Evolutionary conservation across 1,284 basidiomycete genomes (phyloP), one percentile per base, ranked within the genome.

Genomic region (Erythrobasidium hasegawianum): DNA sequence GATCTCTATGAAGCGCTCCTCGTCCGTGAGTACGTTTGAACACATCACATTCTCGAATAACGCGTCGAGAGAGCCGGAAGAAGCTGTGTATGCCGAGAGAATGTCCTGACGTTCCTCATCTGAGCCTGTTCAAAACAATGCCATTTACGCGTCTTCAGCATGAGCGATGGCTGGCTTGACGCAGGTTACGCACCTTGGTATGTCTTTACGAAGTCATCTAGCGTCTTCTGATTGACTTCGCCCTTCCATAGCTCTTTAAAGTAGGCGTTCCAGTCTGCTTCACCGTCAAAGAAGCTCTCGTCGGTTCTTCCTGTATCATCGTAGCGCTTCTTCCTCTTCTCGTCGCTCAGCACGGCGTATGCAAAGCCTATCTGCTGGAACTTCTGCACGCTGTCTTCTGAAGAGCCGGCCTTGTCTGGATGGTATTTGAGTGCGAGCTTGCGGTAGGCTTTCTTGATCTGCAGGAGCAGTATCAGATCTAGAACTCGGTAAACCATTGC

Each of bases 291-390:
- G 64, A 86, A 81, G 11, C 83, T 83, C 74, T 95, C 90, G 71
- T 87, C 85, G 2, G 92, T 94, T 70, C 83, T 83, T 13, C 93
- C 93, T 0, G 88, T 92, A 62, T 29, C 13, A 52, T 72, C 69
- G 27, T 71, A 74, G 74, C 85, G 80, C 73, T 84, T 81, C 72
- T 86, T 83, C 71, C 86, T 79, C 75, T 84, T 85, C 69, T 86
- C 86, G 71, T 97, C 91, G 56, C 85, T 83, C 33, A 96, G 81
- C 0, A 97, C 85, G 0, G 89, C 81, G 77, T 93, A 97, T 14
- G 93, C 89, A 74, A 93, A 95, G 0, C 92, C 89, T 70, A 96
- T 83, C 75, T 89, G 87, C 74, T 94, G 90, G 75, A 96, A 97
- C 76, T 87, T 86, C 69, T 79, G 80, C 11, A 83, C 84, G 71